These are phyloP conservation scores for Mortierella sp. DNA, from an alignment of 371 early-diverging fungal species.

Conservation along the genomic window DNA sequence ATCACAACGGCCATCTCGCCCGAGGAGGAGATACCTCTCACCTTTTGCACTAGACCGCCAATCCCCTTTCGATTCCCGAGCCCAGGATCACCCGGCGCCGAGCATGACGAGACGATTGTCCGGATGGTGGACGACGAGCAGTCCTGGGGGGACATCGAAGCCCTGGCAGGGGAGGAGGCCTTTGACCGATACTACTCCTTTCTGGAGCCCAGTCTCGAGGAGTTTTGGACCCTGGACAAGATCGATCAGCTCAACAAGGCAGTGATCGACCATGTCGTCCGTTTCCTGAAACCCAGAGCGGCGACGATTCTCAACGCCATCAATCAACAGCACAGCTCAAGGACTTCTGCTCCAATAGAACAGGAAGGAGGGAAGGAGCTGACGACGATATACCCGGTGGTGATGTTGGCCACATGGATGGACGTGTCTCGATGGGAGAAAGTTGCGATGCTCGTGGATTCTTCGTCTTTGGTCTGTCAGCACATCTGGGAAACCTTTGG, in stretches of 20 bases:
- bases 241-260: not conserved
- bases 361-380: not conserved
- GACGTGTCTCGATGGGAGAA: constrained; percentile 16
- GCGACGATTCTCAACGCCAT: not conserved
- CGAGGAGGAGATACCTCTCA: not conserved
- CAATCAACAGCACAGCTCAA: not conserved
- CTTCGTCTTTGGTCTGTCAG: constrained; percentile 3
- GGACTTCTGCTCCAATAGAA: not conserved
- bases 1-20: not conserved
- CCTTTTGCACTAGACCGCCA: constrained; percentile 10
- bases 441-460: constrained; percentile 4
- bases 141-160: constrained; percentile 35
- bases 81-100: constrained; percentile 6
- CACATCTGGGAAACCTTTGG: constrained; percentile 32
- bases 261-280: not conserved
- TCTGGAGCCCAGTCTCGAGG: constrained; percentile 18
- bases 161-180: constrained; percentile 1
- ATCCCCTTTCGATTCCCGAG: constrained; percentile 17
- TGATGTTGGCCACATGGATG: not conserved
- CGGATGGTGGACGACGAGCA: constrained; percentile 23
- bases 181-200: constrained; percentile 36
- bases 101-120: constrained; percentile 30
- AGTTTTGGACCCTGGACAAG: constrained; percentile 10
- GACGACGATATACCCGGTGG: constrained; percentile 6
- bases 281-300: not conserved